Conservation (phyloP, 805 yeast genomes). For the Candida coleopterorum region DNA sequence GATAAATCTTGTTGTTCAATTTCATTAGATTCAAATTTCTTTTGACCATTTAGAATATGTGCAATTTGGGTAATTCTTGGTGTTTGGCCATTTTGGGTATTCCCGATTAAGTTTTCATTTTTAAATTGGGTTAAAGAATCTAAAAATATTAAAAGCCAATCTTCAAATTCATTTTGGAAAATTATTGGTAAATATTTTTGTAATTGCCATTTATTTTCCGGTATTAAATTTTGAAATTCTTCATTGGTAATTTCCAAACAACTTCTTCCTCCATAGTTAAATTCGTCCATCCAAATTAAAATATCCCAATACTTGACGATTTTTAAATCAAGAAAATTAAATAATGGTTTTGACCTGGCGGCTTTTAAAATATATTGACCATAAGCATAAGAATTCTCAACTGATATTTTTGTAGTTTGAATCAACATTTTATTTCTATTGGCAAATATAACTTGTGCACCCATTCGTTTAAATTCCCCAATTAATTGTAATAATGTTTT, state of each 20-base stretch:
- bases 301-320: constrained; percentile 85
- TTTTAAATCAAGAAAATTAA: constrained; percentile 71
- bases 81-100: constrained; percentile 33
- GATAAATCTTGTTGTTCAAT: constrained; percentile 30
- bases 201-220: constrained; percentile 74
- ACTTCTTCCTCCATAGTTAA: constrained; percentile 75
- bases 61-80: constrained; percentile 70
- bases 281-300: constrained; percentile 92
- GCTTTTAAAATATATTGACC: constrained; percentile 80
- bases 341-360: constrained; percentile 73
- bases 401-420: constrained; percentile 69
- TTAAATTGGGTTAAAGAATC: constrained; percentile 58
- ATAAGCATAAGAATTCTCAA: constrained; percentile 86
- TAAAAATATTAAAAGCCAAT: constrained; percentile 76
- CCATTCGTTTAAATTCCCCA: constrained; percentile 73
- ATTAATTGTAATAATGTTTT: constrained; percentile 77
- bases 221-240: constrained; percentile 41
- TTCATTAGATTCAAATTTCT: constrained; percentile 28
- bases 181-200: constrained; percentile 67
- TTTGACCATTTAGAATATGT: constrained; percentile 44
- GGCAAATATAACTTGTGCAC: constrained; percentile 77
- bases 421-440: constrained; percentile 69
- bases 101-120: constrained; percentile 27
- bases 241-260: constrained; percentile 43
- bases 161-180: constrained; percentile 78